Evolutionary conservation across 1,139 yeast species (phyloP).

Genomic region (Meyerozyma guilliermondii): DNA sequence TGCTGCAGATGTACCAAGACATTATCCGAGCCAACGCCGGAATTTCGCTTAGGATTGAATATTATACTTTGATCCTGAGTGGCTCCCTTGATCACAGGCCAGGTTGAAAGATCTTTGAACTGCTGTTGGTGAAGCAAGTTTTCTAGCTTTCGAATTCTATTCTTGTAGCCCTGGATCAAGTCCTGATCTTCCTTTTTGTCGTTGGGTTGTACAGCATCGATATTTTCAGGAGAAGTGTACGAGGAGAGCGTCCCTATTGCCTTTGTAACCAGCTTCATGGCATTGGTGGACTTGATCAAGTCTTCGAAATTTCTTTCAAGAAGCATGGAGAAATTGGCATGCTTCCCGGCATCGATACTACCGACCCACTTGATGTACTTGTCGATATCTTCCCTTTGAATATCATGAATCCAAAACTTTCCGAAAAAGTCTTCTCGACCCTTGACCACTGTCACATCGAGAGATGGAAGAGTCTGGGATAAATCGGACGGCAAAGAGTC

Average conservation of each 20-base stretch:
- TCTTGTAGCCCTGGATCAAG: slow-evolving; percentile 50
- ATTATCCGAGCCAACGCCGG: neutral
- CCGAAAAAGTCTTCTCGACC: slow-evolving; percentile 16
- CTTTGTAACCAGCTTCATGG: slow-evolving; percentile 34
- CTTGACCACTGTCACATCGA: slow-evolving; percentile 37
- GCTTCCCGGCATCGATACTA: slow-evolving; percentile 16
- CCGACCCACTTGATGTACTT: slow-evolving; percentile 23
- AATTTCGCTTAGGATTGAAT: neutral
- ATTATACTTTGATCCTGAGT: neutral
- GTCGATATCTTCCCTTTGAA: slow-evolving; percentile 39
- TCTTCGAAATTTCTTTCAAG: slow-evolving; percentile 46
- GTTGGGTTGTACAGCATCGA: slow-evolving; percentile 27
- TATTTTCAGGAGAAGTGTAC: slow-evolving; percentile 25
- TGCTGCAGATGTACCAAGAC: neutral
- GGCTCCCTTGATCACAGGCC: slow-evolving; percentile 37
- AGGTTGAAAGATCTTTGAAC: slow-evolving; percentile 49
- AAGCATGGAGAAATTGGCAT: slow-evolving; percentile 29
- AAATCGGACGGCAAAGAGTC: slow-evolving; percentile 14
- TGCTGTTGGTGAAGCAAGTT: slow-evolving; percentile 63
- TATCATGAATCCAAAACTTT: slow-evolving; percentile 19
- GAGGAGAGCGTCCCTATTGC: slow-evolving; percentile 30
- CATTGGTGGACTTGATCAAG: slow-evolving; percentile 32
- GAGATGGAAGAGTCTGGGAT: slow-evolving; percentile 25
- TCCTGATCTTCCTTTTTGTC: slow-evolving; percentile 28
- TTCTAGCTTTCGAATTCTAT: slow-evolving; percentile 60